Evolutionary conservation across 1,284 basidiomycete species (phyloP).

Genomic region (Cryptococcus sp.): DNA sequence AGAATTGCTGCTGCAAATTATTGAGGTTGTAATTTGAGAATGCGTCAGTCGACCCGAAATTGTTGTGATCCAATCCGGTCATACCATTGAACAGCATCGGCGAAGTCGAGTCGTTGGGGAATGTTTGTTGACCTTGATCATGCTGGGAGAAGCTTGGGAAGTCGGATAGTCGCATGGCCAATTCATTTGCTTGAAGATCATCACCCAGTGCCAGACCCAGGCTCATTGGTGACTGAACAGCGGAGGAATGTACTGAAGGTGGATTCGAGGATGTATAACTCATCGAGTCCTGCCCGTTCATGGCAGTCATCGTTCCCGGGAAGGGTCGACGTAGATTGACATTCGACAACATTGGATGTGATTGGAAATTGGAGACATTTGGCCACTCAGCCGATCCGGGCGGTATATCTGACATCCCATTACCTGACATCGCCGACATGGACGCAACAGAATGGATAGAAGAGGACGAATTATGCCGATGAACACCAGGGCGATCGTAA

Average conservation of each 20-base stretch:
- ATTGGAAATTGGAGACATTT: neutral
- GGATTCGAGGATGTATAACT: neutral
- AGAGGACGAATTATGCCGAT: conserved; percentile 25
- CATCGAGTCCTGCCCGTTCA: conserved; percentile 11
- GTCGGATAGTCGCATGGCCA: too few species aligned
- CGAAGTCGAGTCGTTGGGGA: neutral
- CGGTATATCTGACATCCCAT: conserved; percentile 7
- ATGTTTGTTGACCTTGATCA: too few species aligned
- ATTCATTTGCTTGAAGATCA: too few species aligned
- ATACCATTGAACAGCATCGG: conserved; percentile 13
- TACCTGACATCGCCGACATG: neutral
- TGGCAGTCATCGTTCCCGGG: conserved; percentile 3
- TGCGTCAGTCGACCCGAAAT: too few species aligned
- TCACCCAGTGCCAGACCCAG: neutral
- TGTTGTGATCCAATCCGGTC: neutral
- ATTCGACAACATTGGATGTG: neutral
- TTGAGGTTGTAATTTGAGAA: too few species aligned
- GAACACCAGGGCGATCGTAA: conserved; percentile 37
- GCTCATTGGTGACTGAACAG: neutral
- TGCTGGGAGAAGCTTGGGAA: too few species aligned
- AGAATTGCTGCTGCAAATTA: too few species aligned
- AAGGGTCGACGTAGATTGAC: neutral
- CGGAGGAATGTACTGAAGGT: neutral
- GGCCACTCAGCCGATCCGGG: neutral
- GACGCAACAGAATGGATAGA: conserved; percentile 17